Evolutionary conservation across 495 filamentous ascomycete species (phyloP).

Genomic region (Aspergillus asperescens): DNA sequence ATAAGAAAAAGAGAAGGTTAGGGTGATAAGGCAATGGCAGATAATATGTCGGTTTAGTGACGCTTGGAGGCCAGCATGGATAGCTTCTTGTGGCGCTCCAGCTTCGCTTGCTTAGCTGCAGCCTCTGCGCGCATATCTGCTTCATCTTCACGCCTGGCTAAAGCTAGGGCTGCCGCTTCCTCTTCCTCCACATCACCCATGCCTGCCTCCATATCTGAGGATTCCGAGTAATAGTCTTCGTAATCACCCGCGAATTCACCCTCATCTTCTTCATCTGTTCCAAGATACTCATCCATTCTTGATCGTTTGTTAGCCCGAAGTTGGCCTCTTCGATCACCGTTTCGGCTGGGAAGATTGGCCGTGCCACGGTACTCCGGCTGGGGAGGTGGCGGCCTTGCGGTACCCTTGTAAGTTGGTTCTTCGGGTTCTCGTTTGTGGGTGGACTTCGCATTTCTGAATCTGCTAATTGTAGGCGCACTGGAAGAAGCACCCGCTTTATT

Average conservation of each 20-base stretch:
- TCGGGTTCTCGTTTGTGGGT: conserved; percentile 28
- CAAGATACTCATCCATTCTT: conserved; percentile 43
- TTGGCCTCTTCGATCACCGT: conserved; percentile 35
- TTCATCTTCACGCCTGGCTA: conserved; percentile 55
- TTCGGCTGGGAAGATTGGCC: conserved; percentile 26
- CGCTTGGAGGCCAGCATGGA: conserved; percentile 40
- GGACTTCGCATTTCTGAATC: conserved; percentile 15
- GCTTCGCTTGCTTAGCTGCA: conserved; percentile 51
- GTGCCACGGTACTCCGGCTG: conserved; percentile 56
- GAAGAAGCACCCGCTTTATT: conserved; percentile 24
- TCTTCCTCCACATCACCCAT: conserved; percentile 55
- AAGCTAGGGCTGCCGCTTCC: conserved; percentile 45
- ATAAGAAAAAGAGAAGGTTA: conserved; percentile 13
- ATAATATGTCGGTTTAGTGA: neutral
- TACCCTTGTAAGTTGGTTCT: conserved; percentile 47
- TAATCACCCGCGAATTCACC: conserved; percentile 43
- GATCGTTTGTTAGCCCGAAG: conserved; percentile 23
- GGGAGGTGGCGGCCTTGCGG: conserved; percentile 39
- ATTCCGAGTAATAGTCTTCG: conserved; percentile 53
- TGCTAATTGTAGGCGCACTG: conserved; percentile 19
- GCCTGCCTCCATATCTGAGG: conserved; percentile 64
- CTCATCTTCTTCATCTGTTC: conserved; percentile 45
- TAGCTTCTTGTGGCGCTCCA: conserved; percentile 50
- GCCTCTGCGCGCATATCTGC: conserved; percentile 50
- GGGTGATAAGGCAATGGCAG: neutral